Conservation (phyloP, 768 basidiomycete species). For the Leucocoprinus leucothites region DNA sequence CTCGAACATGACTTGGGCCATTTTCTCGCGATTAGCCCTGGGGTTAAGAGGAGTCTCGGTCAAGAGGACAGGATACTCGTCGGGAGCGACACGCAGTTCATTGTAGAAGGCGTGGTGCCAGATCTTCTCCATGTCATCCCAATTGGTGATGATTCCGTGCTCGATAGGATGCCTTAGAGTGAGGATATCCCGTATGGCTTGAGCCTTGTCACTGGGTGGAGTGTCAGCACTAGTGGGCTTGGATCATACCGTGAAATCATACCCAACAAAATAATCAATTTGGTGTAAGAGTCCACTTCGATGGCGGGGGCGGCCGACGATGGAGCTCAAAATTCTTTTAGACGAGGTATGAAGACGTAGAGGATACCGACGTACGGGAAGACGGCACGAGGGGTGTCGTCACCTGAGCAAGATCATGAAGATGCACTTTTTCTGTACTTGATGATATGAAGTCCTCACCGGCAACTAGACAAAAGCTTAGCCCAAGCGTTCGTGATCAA, state of each 20-base stretch:
- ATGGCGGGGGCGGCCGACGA: constrained; percentile 93
- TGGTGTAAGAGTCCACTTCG: constrained; percentile 95
- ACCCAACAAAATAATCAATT: constrained; percentile 97
- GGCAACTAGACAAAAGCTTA: constrained; percentile 46
- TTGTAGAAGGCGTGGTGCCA: constrained; percentile 99
- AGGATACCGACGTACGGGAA: constrained; percentile 71
- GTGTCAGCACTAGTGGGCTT: constrained; percentile 67
- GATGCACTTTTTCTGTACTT: constrained; percentile 11
- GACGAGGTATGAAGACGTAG: not conserved
- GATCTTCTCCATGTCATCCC: constrained; percentile 99
- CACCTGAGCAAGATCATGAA: constrained; percentile 47
- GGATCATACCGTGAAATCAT: constrained; percentile 19
- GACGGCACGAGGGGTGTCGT: constrained; percentile 89
- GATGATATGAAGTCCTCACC: constrained; percentile 36
- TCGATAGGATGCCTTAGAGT: constrained; percentile 91
- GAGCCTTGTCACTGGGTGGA: constrained; percentile 73
- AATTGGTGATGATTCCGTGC: constrained; percentile 96
- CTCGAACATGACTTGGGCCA: constrained; percentile 97
- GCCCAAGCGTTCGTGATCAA: constrained; percentile 6
- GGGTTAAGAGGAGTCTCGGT: constrained; percentile 93
- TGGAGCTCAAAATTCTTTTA: constrained; percentile 51
- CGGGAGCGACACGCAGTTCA: constrained; percentile 88
- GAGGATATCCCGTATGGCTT: constrained; percentile 91
- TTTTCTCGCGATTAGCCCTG: constrained; percentile 90
- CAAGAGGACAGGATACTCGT: constrained; percentile 89